Conservation (phyloP, 495 filamentous ascomycete genomes). For the Evernia prunastri region DNA sequence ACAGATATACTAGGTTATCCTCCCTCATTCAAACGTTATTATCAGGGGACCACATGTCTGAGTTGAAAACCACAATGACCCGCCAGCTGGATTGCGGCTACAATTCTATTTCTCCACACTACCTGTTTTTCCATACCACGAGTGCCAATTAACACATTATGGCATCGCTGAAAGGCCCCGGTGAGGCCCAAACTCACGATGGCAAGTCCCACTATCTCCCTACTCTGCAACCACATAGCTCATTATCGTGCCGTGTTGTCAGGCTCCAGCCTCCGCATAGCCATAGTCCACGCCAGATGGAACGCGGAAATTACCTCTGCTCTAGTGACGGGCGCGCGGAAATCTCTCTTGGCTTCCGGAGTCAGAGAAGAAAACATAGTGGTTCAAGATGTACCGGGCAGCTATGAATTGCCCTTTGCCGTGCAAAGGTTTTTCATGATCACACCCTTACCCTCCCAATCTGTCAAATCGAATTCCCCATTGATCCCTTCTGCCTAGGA, state of each 20-base stretch:
- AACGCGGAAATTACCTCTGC: slow-evolving; percentile 73
- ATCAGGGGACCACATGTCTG: neutral
- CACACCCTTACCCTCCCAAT: slow-evolving; percentile 9
- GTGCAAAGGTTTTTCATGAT: slow-evolving; percentile 61
- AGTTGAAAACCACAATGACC: no score
- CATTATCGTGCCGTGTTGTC: slow-evolving; percentile 5
- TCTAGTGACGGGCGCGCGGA: slow-evolving; percentile 66
- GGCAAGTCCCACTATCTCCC: slow-evolving; percentile 32
- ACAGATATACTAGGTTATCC: no score
- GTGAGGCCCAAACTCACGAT: slow-evolving; percentile 44
- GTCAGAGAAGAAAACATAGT: slow-evolving; percentile 85
- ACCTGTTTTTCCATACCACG: no score
- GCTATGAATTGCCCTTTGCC: slow-evolving; percentile 86
- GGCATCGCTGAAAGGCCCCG: slow-evolving; percentile 53
- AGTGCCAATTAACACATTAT: no score
- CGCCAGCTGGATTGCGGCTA: no score
- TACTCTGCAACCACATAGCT: neutral
- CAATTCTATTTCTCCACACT: no score
- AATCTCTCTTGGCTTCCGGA: slow-evolving; percentile 58
- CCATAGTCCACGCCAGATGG: slow-evolving; percentile 94
- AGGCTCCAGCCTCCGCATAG: slow-evolving; percentile 82
- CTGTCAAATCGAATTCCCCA: neutral
- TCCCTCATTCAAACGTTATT: neutral
- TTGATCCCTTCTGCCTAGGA: slow-evolving; percentile 38
- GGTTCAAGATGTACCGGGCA: slow-evolving; percentile 81